Evolutionary conservation across 208 protist genomes (phyloP).

Genomic region (Balamuthia mandrillaris): DNA sequence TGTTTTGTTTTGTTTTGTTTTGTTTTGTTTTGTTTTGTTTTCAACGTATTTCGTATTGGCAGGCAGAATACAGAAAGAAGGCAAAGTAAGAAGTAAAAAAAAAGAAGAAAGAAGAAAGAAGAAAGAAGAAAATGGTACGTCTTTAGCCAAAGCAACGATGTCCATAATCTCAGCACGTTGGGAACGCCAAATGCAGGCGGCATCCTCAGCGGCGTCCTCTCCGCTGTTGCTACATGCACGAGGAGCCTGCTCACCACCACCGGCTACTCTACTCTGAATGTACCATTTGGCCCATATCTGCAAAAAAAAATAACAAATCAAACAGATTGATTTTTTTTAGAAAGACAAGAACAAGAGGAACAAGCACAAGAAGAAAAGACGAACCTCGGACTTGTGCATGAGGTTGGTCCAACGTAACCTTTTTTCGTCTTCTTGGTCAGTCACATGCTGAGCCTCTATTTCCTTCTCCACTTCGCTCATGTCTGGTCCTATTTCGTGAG

Average conservation of each 20-base stretch:
- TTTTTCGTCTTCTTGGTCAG: no score
- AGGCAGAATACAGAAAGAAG: background rate
- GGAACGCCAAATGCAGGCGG: background rate
- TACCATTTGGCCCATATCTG: slow-evolving; percentile 15
- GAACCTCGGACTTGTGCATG: no score
- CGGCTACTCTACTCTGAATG: background rate
- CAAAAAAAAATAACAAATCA: no score
- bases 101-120: background rate
- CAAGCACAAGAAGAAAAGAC: background rate
- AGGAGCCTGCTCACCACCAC: background rate
- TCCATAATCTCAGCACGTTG: background rate
- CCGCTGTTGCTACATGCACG: background rate
- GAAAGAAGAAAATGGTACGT: background rate
- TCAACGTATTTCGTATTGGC: no score
- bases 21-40: no score
- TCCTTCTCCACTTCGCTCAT: no score
- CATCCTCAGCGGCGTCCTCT: background rate
- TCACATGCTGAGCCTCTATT: no score
- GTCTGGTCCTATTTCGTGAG: no score
- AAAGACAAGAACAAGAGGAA: background rate
- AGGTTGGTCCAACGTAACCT: no score
- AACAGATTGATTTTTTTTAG: background rate
- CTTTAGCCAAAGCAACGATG: background rate
- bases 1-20: no score
- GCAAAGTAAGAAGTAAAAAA: background rate